These are phyloP conservation scores for cucumber (Cucumis sativus) DNA, from an alignment of 306 rosid species.

Conservation along the genomic window DNA sequence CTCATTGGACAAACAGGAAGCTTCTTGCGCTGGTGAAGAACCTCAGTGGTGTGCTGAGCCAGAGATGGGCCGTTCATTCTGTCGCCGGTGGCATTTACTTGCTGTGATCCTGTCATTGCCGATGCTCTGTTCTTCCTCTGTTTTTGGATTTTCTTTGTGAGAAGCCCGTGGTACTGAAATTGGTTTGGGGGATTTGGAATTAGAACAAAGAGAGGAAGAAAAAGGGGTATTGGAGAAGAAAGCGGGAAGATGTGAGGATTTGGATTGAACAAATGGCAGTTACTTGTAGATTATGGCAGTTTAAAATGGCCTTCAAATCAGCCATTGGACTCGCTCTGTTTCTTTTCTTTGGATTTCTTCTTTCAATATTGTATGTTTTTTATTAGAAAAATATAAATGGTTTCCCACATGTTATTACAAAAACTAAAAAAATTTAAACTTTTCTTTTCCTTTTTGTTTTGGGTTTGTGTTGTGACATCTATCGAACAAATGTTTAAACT, in stretches of 20 bases:
- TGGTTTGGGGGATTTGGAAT: neutral
- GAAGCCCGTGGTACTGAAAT: neutral
- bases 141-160: too few relatives aligned
- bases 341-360: neutral
- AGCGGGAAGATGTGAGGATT: neutral
- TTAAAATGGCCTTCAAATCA: neutral
- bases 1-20: constrained; percentile 25
- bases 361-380: neutral
- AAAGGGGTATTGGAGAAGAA: neutral
- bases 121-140: neutral
- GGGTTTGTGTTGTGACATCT: too few relatives aligned
- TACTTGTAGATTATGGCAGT: neutral
- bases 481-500: too few relatives aligned
- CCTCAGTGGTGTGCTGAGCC: constrained; percentile 24
- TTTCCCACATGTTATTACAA: too few relatives aligned
- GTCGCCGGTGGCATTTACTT: constrained; percentile 12
- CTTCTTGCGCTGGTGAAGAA: constrained; percentile 38
- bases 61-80: constrained; percentile 11
- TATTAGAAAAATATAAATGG: too few relatives aligned
- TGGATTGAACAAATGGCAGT: neutral
- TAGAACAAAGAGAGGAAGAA: neutral
- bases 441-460: too few relatives aligned
- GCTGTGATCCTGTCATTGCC: constrained; percentile 16
- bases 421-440: too few relatives aligned
- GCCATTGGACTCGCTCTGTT: neutral